A percentile compares a stretch with the other conserved stretches of the same genome.
These are phyloP conservation scores for Musa schizocarpa DNA, from an alignment of 176 grass and related monocot species.

Conservation along the genomic window DNA sequence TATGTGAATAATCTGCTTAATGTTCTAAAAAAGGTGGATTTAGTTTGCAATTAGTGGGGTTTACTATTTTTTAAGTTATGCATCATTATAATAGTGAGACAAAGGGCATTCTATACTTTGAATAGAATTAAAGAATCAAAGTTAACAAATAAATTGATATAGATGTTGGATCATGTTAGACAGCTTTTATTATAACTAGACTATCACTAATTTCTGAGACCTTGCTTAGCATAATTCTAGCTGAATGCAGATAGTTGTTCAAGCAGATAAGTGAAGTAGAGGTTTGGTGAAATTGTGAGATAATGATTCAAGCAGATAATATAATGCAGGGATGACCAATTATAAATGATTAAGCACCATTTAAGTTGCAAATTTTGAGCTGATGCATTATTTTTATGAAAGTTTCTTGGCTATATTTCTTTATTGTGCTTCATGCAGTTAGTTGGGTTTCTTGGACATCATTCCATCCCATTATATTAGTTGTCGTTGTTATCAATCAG, in stretches of 20 bases:
- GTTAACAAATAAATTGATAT: too few species aligned
- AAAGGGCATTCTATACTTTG: too few species aligned
- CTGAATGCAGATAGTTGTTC: not conserved
- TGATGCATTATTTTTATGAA: not conserved
- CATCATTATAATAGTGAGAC: too few species aligned
- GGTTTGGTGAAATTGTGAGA: not conserved
- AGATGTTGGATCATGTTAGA: too few species aligned
- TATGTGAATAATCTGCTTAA: not conserved
- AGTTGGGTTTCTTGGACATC: not conserved
- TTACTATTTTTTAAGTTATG: too few species aligned
- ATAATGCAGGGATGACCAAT: not conserved
- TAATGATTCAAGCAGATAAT: not conserved
- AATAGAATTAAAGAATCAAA: too few species aligned
- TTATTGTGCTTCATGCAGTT: not conserved
- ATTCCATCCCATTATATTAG: not conserved
- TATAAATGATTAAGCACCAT: not conserved
- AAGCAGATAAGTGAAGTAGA: not conserved
- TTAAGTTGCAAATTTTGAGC: not conserved
- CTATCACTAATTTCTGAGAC: too few species aligned
- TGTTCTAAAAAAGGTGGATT: not conserved
- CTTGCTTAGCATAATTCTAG: not conserved
- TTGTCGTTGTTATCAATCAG: not conserved
- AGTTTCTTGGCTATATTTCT: not conserved
- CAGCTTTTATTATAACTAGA: too few species aligned
- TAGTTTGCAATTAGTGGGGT: not conserved